Conservation (phyloP, 2,329 filamentous ascomycete genomes). For the Neopestalotiopsis rosae region DNA sequence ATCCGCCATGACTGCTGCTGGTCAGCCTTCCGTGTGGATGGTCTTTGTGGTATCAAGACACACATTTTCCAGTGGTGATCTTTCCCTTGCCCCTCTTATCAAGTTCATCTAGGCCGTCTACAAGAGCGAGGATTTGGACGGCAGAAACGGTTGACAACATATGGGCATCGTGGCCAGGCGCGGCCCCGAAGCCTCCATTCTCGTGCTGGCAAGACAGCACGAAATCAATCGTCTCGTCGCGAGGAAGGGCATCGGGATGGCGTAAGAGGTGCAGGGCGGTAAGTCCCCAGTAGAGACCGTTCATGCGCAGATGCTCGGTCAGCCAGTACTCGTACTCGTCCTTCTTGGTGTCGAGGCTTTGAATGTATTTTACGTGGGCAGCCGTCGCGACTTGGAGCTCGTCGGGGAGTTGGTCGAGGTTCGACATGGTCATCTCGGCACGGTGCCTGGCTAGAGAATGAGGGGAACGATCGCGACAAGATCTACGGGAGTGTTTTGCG, state of each 20-base stretch:
- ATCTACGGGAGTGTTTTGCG: neutral
- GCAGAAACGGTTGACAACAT: slow-evolving; percentile 96
- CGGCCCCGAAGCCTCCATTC: slow-evolving; percentile 90
- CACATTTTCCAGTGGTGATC: slow-evolving; percentile 79
- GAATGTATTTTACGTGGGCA: slow-evolving; percentile 88
- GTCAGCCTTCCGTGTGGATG: slow-evolving; percentile 19
- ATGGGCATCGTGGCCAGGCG: slow-evolving; percentile 92
- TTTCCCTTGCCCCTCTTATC: slow-evolving; percentile 74
- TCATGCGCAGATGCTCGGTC: slow-evolving; percentile 94
- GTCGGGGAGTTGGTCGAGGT: slow-evolving; percentile 41
- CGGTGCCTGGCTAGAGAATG: neutral
- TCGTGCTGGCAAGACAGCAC: slow-evolving; percentile 94
- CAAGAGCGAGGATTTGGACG: slow-evolving; percentile 87
- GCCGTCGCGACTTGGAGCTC: slow-evolving; percentile 54
- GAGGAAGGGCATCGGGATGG: slow-evolving; percentile 80
- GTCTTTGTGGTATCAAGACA: slow-evolving; percentile 41
- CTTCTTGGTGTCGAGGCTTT: slow-evolving; percentile 87
- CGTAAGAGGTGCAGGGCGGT: slow-evolving; percentile 86
- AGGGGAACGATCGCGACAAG: neutral
- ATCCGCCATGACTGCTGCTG: slow-evolving; percentile 70
- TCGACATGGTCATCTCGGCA: slow-evolving; percentile 35
- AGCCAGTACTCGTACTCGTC: slow-evolving; percentile 98
- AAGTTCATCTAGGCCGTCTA: slow-evolving; percentile 84
- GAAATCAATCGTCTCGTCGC: slow-evolving; percentile 83
- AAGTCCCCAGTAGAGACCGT: slow-evolving; percentile 96